phyloP scores from a whole-genome alignment of 306 rosid species.

The Medicago ruthenica region DNA sequence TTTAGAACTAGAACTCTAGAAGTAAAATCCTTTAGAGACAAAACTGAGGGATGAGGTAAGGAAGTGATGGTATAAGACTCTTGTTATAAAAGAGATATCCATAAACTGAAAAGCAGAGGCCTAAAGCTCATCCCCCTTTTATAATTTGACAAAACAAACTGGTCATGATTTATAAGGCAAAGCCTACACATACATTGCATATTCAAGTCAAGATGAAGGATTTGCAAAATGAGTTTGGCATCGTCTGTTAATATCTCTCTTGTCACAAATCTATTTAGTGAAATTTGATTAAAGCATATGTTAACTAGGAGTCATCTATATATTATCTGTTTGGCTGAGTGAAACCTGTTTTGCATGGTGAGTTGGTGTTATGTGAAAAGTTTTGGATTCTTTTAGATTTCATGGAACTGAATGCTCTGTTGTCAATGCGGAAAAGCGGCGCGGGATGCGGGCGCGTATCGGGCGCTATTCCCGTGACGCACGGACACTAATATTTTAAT shows the following conservation, averaged over 20 bases:
- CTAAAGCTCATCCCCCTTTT: background rate
- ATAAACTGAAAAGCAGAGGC: slow-evolving; percentile 14
- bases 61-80: slow-evolving; percentile 4
- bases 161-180: background rate
- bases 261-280: background rate
- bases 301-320: background rate
- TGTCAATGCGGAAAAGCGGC: no score
- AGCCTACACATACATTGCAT: slow-evolving; percentile 1
- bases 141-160: slow-evolving; percentile 5
- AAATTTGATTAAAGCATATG: background rate
- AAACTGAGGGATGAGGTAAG: background rate
- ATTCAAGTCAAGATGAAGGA: slow-evolving; percentile 5
- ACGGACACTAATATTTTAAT: no score
- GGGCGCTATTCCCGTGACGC: no score
- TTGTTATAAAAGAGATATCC: background rate
- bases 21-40: slow-evolving; percentile 8
- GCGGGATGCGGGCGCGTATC: no score
- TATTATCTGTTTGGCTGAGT: background rate
- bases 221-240: background rate
- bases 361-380: slow-evolving; percentile 3
- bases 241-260: background rate
- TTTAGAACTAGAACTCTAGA: background rate
- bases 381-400: background rate
- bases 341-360: background rate
- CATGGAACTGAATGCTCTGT: no score